Conservation (phyloP, 2,329 filamentous ascomycete species). For the Fusarium musae region DNA sequence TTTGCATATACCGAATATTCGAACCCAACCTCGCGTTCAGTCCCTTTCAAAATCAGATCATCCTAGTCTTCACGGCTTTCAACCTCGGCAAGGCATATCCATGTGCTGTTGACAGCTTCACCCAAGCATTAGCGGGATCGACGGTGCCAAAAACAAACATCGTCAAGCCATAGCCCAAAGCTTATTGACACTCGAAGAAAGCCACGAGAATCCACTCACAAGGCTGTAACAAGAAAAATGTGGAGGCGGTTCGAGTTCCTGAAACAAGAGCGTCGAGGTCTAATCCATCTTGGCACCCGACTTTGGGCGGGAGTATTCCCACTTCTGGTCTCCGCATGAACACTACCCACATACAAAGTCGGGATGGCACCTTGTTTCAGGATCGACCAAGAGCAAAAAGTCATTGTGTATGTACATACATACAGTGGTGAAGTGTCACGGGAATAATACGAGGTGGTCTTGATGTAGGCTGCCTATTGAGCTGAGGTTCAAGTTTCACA, state of each 20-base stretch:
- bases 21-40: not conserved
- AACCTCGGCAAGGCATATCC: not conserved
- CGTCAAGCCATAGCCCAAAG: conserved; percentile 7
- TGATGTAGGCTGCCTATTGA: conserved; percentile 17
- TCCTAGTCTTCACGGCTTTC: not conserved
- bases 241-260: conserved; percentile 21
- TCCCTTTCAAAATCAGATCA: not conserved
- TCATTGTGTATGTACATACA: not conserved
- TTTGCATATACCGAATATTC: not conserved
- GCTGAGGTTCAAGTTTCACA: conserved; percentile 25
- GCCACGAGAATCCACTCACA: conserved; percentile 22
- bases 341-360: conserved; percentile 18
- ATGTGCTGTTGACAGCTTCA: not conserved
- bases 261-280: conserved; percentile 14
- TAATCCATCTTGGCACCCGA: conserved; percentile 11
- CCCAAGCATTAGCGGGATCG: not conserved
- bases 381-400: conserved; percentile 2
- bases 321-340: conserved; percentile 18
- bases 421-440: not conserved
- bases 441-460: conserved; percentile 16
- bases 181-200: not conserved
- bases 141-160: not conserved
- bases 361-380: conserved; percentile 29
- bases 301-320: conserved; percentile 23
- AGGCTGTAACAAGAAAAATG: conserved; percentile 26